These are phyloP conservation scores for Cicer yamashitae DNA, from an alignment of 306 rosid genomes.

Conservation along the genomic window DNA sequence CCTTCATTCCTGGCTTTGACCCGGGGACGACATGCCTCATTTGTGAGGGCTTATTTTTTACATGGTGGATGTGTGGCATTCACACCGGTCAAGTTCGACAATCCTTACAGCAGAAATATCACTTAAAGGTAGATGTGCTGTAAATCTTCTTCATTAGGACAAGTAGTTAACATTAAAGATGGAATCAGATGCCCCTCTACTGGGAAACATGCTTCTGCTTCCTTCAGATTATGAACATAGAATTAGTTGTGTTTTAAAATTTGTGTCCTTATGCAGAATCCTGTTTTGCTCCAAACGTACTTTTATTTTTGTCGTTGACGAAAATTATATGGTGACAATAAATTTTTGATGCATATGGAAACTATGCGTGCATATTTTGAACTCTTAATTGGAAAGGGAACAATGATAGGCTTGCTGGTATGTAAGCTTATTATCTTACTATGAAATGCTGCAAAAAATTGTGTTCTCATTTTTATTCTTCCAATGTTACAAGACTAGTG, in stretches of 20 bases:
- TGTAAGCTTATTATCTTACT: not conserved
- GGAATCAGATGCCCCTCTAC: slow-evolving; percentile 18
- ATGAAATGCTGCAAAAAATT: not conserved
- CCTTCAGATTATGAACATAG: slow-evolving; percentile 33
- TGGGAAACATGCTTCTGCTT: slow-evolving; percentile 29
- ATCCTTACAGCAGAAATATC: slow-evolving; percentile 89
- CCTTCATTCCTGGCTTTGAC: slow-evolving; percentile 62
- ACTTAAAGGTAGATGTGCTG: slow-evolving; percentile 67
- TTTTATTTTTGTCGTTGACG: slow-evolving; percentile 6
- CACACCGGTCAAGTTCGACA: slow-evolving; percentile 91
- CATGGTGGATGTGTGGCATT: slow-evolving; percentile 99
- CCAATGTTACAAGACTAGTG: slow-evolving; percentile 5
- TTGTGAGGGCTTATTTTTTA: slow-evolving; percentile 82
- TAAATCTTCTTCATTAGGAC: slow-evolving; percentile 20
- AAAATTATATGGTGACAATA: slow-evolving; percentile 4
- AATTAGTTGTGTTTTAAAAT: slow-evolving; percentile 22
- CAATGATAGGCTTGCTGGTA: slow-evolving; percentile 2
- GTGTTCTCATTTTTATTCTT: not conserved
- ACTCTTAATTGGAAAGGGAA: slow-evolving; percentile 11
- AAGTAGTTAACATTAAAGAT: slow-evolving; percentile 9
- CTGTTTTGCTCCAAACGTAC: not conserved
- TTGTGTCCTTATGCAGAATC: not conserved
- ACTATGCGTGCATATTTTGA: slow-evolving; percentile 8
- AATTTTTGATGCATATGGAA: not conserved
- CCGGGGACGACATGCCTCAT: slow-evolving; percentile 75